phyloP scores from a whole-genome alignment of 306 rosid species.

The Corylus americana region DNA sequence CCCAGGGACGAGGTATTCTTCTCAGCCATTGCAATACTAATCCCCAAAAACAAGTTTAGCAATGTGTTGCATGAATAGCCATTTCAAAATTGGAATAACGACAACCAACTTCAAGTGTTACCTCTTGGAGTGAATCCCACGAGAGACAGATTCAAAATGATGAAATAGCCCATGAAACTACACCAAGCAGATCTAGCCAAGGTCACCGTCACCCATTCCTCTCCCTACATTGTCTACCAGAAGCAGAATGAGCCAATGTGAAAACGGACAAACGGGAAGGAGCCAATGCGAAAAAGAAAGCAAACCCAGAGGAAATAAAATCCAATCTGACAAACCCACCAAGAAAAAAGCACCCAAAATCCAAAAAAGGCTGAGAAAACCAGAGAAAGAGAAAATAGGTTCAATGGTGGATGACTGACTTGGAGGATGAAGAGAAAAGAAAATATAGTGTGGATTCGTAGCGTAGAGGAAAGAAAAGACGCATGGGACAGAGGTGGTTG shows the following conservation, averaged over 20 bases:
- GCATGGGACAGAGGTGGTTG: background rate
- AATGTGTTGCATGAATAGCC: slow-evolving; percentile 11
- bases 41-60: slow-evolving; percentile 10
- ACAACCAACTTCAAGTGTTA: background rate
- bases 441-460: background rate
- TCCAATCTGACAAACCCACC: slow-evolving; percentile 14
- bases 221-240: background rate
- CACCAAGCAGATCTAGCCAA: background rate
- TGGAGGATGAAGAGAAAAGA: background rate
- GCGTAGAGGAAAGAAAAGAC: background rate
- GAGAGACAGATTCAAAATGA: slow-evolving; percentile 3
- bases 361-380: background rate
- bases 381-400: background rate
- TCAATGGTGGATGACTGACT: background rate
- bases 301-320: slow-evolving; percentile 21
- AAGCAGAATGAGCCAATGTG: background rate
- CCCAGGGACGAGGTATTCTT: slow-evolving; percentile 35
- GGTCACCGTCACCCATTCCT: background rate
- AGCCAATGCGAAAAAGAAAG: background rate
- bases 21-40: slow-evolving; percentile 48
- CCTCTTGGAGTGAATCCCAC: background rate
- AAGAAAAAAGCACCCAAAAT: slow-evolving; percentile 3
- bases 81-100: background rate
- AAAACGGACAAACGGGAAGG: slow-evolving; percentile 8
- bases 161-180: slow-evolving; percentile 19